Base-by-base conservation (phyloP, 805 yeast species). In the Teunomyces gatunensis region DNA sequence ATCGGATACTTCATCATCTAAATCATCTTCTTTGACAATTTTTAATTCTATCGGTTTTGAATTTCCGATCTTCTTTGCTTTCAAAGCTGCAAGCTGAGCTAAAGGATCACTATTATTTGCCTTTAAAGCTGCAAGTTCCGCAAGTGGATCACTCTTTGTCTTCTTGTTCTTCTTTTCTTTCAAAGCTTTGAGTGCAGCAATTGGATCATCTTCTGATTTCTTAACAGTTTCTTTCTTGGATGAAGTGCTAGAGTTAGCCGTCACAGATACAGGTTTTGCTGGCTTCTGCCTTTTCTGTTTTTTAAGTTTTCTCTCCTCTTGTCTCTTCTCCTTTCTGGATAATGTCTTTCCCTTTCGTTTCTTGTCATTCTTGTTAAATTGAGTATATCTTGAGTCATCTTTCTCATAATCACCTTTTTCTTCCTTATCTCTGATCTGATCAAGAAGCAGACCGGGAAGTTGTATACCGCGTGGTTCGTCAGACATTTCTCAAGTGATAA, bases 381-480 rank as follows among this genome's bases (percentile, higher is more conserved):
- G 27, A n/a, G 53, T 39, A 33, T 51, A 48, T 23, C 55, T 51
- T 5, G 53, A 53, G 52, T 45, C 67, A 48, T 68, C 72, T 49
- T 73, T 76, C 32, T 71, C 68, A 35, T 68, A 70, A 27, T 70
- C 78, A 17, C 79, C 78, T 20, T 58, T 62, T n/a, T 67, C 74
- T 60, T 77, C 68, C 10, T 57, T 64, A 15, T 59, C 60, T 33
- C 69, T 58, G 46, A 82, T 68, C 60, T 79, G 80, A 52, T 83
- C 85, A 40, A 82, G 58, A 13, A 81, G 59, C 30, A 64, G 55
- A 1, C 83, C 84, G 1, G 87, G 87, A 18, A 82, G 64, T 48
- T 81, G 70, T 45, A 80, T 81, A n/a, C 72, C 77, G 52, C 77
- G 80, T 20, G 46, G 44, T 20, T 62, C 65, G 6, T 51, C 49